Conservation (phyloP, 1,284 basidiomycete genomes). For the Trichosporon faecale region DNA sequence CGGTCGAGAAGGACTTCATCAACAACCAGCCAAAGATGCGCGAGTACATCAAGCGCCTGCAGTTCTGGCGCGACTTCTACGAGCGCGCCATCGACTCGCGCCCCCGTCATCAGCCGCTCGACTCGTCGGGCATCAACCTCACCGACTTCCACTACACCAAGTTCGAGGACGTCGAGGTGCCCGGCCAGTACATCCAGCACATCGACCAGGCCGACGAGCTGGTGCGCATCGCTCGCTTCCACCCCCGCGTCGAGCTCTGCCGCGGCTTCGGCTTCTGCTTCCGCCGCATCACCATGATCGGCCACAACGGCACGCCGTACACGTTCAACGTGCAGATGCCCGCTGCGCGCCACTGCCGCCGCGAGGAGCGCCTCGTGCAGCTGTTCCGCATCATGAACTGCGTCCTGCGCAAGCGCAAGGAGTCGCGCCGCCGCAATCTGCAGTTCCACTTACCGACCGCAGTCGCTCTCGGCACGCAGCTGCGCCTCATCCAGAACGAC, state of each 20-base stretch:
- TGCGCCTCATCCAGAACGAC: constrained; percentile 88
- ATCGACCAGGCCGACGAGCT: constrained; percentile 93
- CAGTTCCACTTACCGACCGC: constrained; percentile 87
- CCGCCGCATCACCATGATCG: constrained; percentile 85
- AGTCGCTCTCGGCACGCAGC: constrained; percentile 76
- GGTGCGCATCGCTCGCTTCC: constrained; percentile 86
- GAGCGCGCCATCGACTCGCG: constrained; percentile 79
- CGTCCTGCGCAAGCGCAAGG: constrained; percentile 80
- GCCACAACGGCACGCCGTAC: constrained; percentile 84
- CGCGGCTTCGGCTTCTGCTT: constrained; percentile 79
- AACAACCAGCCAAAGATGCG: constrained; percentile 73
- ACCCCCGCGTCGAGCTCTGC: constrained; percentile 84
- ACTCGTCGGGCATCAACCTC: constrained; percentile 86
- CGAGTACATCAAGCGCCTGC: constrained; percentile 85
- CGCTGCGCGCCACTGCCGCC: constrained; percentile 76
- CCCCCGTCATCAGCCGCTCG: constrained; percentile 81
- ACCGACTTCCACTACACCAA: constrained; percentile 98
- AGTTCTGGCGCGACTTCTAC: constrained; percentile 90
- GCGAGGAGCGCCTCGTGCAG: constrained; percentile 92
- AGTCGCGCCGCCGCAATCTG: constrained; percentile 87
- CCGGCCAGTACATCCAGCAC: constrained; percentile 95
- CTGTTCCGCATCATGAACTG: constrained; percentile 90
- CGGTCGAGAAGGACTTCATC: constrained; percentile 91
- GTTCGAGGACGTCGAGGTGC: constrained; percentile 97
- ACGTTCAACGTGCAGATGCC: constrained; percentile 92